phyloP scores from a whole-genome alignment of 768 basidiomycete genomes.

The Termitomyces sp. region DNA sequence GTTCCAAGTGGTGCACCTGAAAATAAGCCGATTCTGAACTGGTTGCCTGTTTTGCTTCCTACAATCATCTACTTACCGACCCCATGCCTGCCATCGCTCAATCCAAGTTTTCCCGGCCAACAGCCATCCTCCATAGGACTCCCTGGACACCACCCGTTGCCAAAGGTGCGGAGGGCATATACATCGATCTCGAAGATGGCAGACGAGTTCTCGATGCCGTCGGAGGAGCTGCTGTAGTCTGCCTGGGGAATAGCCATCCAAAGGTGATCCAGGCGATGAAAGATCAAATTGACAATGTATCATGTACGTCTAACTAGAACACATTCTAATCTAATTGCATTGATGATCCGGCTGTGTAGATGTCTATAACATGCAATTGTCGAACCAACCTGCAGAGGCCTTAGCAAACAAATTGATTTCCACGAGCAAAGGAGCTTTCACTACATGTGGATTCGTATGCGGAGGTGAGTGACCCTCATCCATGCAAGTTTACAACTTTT shows the following conservation, averaged over 20 bases:
- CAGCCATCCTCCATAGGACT: conserved; percentile 60
- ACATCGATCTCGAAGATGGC: conserved; percentile 70
- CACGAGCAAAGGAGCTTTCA: conserved; percentile 72
- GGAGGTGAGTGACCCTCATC: conserved; percentile 51
- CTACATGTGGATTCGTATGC: conserved; percentile 64
- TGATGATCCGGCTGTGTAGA: conserved; percentile 36
- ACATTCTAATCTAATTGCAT: background rate
- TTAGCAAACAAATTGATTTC: conserved; percentile 65
- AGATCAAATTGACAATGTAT: conserved; percentile 72
- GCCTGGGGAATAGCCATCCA: conserved; percentile 72
- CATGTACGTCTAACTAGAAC: conserved; percentile 51
- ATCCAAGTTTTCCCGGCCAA: conserved; percentile 10
- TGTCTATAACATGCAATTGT: conserved; percentile 84
- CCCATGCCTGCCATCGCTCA: background rate
- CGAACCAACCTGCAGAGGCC: conserved; percentile 77
- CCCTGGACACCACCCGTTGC: conserved; percentile 75
- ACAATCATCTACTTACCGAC: background rate
- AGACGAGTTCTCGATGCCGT: conserved; percentile 70
- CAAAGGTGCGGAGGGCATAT: conserved; percentile 57
- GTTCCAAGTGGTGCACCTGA: conserved; percentile 3
- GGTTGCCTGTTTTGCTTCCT: background rate
- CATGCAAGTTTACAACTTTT: background rate
- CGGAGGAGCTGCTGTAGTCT: conserved; percentile 83
- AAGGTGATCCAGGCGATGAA: conserved; percentile 71
- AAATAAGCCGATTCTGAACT: background rate